A percentile compares a stretch with the other conserved stretches of the same genome.
These are phyloP conservation scores for Macroventuria anomochaeta DNA, from an alignment of 2,329 filamentous ascomycete species.

Conservation along the genomic window DNA sequence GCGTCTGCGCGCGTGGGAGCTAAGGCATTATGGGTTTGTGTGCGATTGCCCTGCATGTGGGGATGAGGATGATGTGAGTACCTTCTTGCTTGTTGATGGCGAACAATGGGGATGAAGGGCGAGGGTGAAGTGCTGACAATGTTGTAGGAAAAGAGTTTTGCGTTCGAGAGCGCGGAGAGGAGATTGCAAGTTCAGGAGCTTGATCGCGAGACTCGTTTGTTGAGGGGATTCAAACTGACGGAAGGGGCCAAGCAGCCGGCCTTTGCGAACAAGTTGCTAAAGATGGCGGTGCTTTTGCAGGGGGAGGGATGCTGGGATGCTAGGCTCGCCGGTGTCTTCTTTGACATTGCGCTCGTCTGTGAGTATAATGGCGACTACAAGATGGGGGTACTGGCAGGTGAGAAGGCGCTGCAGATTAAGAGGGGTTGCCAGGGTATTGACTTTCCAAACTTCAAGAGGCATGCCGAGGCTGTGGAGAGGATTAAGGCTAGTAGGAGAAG, in stretches of 20 bases:
- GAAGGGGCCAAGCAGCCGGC: constrained; percentile 20
- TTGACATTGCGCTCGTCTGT: constrained; percentile 44
- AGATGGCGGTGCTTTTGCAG: constrained; percentile 37
- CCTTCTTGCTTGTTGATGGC: neutral
- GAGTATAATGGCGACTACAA: constrained; percentile 32
- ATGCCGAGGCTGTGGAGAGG: constrained; percentile 30
- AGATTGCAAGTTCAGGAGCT: constrained; percentile 43
- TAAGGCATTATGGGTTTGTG: constrained; percentile 47
- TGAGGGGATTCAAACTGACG: constrained; percentile 23
- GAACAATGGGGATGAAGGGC: neutral
- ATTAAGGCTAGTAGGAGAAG: constrained; percentile 23
- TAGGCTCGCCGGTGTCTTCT: constrained; percentile 36
- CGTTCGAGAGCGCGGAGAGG: constrained; percentile 39
- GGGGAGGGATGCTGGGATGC: constrained; percentile 35
- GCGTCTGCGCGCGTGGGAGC: constrained; percentile 36
- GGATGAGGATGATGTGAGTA: constrained; percentile 33
- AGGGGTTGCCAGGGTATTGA: constrained; percentile 39
- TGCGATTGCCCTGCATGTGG: constrained; percentile 49
- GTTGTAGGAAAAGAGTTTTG: constrained; percentile 25
- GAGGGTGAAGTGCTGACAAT: neutral
- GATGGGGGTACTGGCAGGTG: constrained; percentile 27
- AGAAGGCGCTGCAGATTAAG: constrained; percentile 39
- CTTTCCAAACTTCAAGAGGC: constrained; percentile 31
- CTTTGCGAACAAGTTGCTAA: constrained; percentile 32
- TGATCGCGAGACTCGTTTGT: constrained; percentile 34